Evolutionary conservation across 192 early-diverging fungal species (phyloP), one percentile per base, ranked within the genome.

Genomic region (Chytriomyces sp.): DNA sequence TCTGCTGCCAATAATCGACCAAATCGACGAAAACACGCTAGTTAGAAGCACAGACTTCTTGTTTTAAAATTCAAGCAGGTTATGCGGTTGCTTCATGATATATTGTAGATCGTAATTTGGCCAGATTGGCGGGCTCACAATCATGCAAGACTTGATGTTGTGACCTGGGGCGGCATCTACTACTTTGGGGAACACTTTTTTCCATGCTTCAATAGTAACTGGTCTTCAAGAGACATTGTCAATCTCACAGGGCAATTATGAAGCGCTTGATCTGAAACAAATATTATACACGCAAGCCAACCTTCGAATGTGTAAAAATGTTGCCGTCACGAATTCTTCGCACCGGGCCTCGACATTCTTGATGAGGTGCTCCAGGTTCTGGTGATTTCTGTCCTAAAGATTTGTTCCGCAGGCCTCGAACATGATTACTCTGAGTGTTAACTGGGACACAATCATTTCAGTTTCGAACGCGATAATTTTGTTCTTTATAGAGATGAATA

Each of bases 41-140:
- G 44, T 85, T 82, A 22, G 70, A 75, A 61, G 38, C 22, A 68
- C 70, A 17, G 81, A 77, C 7, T 49, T 36, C 28, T 70, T 40
- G 36, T 81, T 72, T 55, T 64, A 81, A 40, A 86, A 62, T 61
- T 86, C 81, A 17, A 86, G 54, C 12, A 86, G 78, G 56, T 86
- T 86, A 2, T 85, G 30, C 4, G n/a, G 85, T 85, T 12, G 82
- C 79, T 71, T 86, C 85, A 55, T 85, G 81, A 54, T 80, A 84
- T 1, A 82, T n/a, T n/a, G n/a, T n/a, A n/a, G n/a, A n/a, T n/a
- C n/a, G n/a, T n/a, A n/a, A 84, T 56, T 82, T 84, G 55, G 25
- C 28, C 60, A 52, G 36, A 6, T 38, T 40, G 39, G 22, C 14
- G 33, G 7, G 10, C 63, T 38, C 63, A 86, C 81, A 41, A 82